These are phyloP conservation scores for Shiraia sp. DNA, from an alignment of 2,329 filamentous ascomycete genomes.

Conservation along the genomic window DNA sequence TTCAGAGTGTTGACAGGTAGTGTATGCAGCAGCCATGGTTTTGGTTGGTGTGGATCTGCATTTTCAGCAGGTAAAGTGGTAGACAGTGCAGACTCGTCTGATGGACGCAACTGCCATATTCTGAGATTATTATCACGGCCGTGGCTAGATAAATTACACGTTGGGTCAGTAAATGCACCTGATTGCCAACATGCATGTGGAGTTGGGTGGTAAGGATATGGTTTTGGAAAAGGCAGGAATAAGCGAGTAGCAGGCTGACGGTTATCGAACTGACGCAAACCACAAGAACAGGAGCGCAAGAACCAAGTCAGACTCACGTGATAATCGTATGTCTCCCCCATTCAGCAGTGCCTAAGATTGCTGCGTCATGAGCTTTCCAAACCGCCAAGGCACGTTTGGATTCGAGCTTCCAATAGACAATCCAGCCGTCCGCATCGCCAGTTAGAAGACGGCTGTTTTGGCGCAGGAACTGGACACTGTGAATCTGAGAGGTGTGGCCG, in stretches of 20 bases:
- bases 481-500: slow-evolving; percentile 80
- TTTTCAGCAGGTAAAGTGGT: slow-evolving; percentile 72
- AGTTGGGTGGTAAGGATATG: not conserved
- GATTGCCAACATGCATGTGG: not conserved
- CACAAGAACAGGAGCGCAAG: not conserved
- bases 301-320: slow-evolving; percentile 64
- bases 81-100: slow-evolving; percentile 68
- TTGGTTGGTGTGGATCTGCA: slow-evolving; percentile 52
- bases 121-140: slow-evolving; percentile 85
- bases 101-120: slow-evolving; percentile 73
- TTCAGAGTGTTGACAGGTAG: slow-evolving; percentile 91
- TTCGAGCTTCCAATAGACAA: slow-evolving; percentile 82
- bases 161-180: slow-evolving; percentile 2
- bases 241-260: not conserved
- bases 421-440: slow-evolving; percentile 87
- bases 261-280: not conserved
- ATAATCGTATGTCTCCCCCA: slow-evolving; percentile 77
- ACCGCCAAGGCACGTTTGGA: slow-evolving; percentile 80
- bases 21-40: slow-evolving; percentile 84
- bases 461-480: slow-evolving; percentile 73
- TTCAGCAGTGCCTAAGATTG: slow-evolving; percentile 73
- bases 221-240: not conserved
- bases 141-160: slow-evolving; percentile 62
- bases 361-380: slow-evolving; percentile 81
- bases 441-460: slow-evolving; percentile 77